Conservation (phyloP, 129 eudicot species). For the Flaveria trinervia region DNA sequence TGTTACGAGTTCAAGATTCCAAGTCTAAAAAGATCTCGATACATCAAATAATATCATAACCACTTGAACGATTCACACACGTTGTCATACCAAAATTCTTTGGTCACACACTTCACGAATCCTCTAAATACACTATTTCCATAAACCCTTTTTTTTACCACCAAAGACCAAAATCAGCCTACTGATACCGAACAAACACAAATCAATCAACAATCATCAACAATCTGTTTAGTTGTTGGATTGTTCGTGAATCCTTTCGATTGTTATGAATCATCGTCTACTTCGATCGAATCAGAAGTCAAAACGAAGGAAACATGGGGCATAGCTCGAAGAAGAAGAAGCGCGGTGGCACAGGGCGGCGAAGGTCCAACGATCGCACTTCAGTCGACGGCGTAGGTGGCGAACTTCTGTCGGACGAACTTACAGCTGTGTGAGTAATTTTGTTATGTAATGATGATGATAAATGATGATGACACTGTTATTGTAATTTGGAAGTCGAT, state of each 20-base stretch:
- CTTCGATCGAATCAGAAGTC: slow-evolving; percentile 7
- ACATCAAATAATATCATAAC: too few relatives aligned
- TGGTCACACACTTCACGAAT: background rate
- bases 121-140: background rate
- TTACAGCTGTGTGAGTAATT: slow-evolving; percentile 75
- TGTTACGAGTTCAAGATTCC: too few relatives aligned
- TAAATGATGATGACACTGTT: background rate
- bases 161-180: background rate
- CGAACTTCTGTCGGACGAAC: slow-evolving; percentile 75
- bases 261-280: slow-evolving; percentile 27
- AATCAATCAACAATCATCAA: slow-evolving; percentile 12
- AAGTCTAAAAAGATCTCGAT: too few relatives aligned
- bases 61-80: background rate
- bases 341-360: slow-evolving; percentile 59
- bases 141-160: slow-evolving; percentile 19
- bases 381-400: slow-evolving; percentile 43
- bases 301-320: slow-evolving; percentile 44
- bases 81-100: background rate
- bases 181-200: background rate
- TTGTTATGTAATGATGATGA: background rate
- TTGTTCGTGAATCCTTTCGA: slow-evolving; percentile 2
- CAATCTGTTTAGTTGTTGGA: slow-evolving; percentile 9
- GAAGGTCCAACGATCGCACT: slow-evolving; percentile 67
- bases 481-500: background rate
- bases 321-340: slow-evolving; percentile 84